These are phyloP conservation scores for Physcomitrellopsis africana DNA, from an alignment of 225 moss, liverwort and hornwort species.

Conservation along the genomic window DNA sequence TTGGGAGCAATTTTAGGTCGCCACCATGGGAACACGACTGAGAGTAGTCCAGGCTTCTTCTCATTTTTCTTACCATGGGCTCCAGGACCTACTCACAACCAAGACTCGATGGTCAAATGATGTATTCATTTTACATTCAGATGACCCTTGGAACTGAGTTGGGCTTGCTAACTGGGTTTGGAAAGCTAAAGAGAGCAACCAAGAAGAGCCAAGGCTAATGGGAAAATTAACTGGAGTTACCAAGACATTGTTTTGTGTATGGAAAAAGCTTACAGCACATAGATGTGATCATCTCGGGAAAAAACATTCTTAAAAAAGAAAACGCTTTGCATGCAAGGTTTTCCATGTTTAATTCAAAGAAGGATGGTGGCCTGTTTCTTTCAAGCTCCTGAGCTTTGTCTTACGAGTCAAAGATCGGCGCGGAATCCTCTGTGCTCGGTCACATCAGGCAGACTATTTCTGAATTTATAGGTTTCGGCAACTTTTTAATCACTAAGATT, in stretches of 20 bases:
- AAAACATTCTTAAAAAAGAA: too few relatives aligned
- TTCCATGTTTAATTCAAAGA: too few relatives aligned
- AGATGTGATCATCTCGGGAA: too few relatives aligned
- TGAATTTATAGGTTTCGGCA: too few relatives aligned
- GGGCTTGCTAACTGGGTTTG: neutral
- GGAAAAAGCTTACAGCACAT: too few relatives aligned
- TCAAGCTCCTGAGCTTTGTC: too few relatives aligned
- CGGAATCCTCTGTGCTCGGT: too few relatives aligned
- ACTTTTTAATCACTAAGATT: neutral
- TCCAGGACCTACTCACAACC: slow-evolving; percentile 42
- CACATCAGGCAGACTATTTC: too few relatives aligned
- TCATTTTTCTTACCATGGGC: slow-evolving; percentile 42
- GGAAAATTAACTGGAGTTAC: neutral
- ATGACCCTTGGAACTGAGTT: slow-evolving; percentile 6
- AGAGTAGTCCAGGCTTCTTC: slow-evolving; percentile 48
- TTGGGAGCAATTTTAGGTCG: slow-evolving; percentile 46
- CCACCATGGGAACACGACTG: slow-evolving; percentile 62
- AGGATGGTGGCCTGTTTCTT: neutral
- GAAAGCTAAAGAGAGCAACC: neutral
- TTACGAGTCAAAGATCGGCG: too few relatives aligned
- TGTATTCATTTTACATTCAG: slow-evolving; percentile 27
- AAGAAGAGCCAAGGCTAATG: neutral
- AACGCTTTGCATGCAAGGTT: neutral
- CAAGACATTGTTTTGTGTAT: neutral
- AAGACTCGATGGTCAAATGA: slow-evolving; percentile 35